These are phyloP conservation scores for Diaporthe capsici DNA, from an alignment of 2,329 filamentous ascomycete genomes.

Conservation along the genomic window DNA sequence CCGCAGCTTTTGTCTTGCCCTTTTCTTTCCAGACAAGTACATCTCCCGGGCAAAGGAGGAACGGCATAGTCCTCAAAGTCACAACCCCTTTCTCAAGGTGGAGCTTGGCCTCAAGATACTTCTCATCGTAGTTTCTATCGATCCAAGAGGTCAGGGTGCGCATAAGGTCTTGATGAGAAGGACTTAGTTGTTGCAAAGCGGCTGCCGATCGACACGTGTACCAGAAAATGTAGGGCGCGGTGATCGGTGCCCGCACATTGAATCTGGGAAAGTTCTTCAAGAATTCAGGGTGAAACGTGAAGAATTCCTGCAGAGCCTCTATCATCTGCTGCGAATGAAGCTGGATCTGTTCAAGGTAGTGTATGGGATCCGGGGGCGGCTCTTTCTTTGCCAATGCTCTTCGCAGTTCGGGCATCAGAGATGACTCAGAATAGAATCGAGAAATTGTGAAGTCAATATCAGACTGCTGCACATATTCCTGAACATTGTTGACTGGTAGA, in stretches of 20 bases:
- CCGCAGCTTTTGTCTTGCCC: background rate
- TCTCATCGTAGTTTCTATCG: background rate
- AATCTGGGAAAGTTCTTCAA: background rate
- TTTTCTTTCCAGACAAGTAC: background rate
- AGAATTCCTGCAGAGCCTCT: background rate
- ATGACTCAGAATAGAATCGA: background rate
- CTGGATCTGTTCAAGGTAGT: background rate
- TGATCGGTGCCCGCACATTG: background rate
- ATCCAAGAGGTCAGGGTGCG: background rate
- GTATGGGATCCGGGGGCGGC: background rate
- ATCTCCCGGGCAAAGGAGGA: background rate
- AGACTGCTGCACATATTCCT: background rate
- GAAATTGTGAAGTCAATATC: background rate
- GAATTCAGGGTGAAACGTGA: fast-evolving
- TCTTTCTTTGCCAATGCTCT: background rate
- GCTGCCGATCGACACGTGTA: background rate
- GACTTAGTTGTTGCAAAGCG: background rate
- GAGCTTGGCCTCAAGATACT: background rate
- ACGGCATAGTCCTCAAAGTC: background rate
- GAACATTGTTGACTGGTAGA: background rate
- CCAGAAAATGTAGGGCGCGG: background rate
- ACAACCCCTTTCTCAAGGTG: background rate
- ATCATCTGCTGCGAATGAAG: background rate
- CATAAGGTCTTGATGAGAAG: background rate
- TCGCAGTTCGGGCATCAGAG: background rate